phyloP scores from a whole-genome alignment of 805 yeast genomes.

The Lachancea meyersii region DNA sequence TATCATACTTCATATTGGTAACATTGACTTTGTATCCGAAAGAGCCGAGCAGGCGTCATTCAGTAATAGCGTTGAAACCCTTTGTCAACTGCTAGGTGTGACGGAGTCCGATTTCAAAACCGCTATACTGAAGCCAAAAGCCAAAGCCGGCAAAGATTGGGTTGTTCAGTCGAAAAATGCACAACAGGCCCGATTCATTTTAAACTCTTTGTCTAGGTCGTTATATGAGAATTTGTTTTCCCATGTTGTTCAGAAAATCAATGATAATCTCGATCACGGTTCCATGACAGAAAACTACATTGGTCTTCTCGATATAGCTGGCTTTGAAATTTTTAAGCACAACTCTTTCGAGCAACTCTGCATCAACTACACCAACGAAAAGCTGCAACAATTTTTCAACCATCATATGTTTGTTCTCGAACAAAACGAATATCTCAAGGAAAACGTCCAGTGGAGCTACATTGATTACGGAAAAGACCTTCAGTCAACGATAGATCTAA shows the following conservation, averaged over 20 bases:
- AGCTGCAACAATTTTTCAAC: conserved; percentile 94
- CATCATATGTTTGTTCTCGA: conserved; percentile 97
- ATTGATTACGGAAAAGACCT: conserved; percentile 93
- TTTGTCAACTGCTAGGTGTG: conserved; percentile 64
- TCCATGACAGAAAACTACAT: conserved; percentile 52
- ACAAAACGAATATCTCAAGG: conserved; percentile 89
- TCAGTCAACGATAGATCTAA: conserved; percentile 88
- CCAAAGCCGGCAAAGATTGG: conserved; percentile 84
- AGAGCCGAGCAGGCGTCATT: conserved; percentile 73
- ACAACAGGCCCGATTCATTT: conserved; percentile 67
- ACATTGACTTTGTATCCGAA: conserved; percentile 62
- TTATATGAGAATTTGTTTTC: conserved; percentile 81
- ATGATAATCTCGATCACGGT: conserved; percentile 52
- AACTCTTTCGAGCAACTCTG: conserved; percentile 97
- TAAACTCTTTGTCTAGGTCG: conserved; percentile 84
- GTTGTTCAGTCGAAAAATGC: conserved; percentile 76
- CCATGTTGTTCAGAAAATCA: conserved; percentile 67
- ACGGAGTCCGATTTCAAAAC: conserved; percentile 46
- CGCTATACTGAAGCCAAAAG: conserved; percentile 68
- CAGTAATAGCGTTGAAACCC: conserved; percentile 43
- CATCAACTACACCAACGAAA: conserved; percentile 95
- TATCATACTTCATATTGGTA: conserved; percentile 77
- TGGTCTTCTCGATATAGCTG: conserved; percentile 96
- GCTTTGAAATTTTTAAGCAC: conserved; percentile 90
- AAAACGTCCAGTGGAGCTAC: conserved; percentile 93